Conservation (phyloP, 331 rosid genomes). For the Erythrophleum ivorense region DNA sequence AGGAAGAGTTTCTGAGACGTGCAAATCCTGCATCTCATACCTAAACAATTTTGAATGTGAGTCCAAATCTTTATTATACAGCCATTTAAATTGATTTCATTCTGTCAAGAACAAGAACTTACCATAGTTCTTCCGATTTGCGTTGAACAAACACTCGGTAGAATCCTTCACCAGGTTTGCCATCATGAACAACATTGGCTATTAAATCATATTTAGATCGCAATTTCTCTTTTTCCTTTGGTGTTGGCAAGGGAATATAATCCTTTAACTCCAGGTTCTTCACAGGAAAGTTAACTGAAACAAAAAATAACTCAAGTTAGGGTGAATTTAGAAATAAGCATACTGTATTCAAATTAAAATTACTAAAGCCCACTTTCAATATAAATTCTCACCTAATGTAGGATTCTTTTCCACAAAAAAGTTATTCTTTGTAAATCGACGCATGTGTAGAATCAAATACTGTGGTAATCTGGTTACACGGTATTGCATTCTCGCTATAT, state of each 20-base stretch:
- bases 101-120: conserved; percentile 34
- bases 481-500: conserved; percentile 86
- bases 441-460: conserved; percentile 91
- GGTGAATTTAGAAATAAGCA: conserved; percentile 33
- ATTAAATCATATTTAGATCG: conserved; percentile 91
- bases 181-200: conserved; percentile 92
- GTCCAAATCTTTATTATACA: conserved; percentile 28
- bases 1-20: conserved; percentile 93
- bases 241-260: conserved; percentile 88
- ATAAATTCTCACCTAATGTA: conserved; percentile 71
- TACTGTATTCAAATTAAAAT: conserved; percentile 18
- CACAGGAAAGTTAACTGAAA: conserved; percentile 92
- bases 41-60: conserved; percentile 47
- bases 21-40: conserved; percentile 99
- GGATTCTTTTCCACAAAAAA: conserved; percentile 99
- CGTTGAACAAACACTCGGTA: conserved; percentile 93
- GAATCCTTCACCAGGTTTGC: conserved; percentile 92
- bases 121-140: conserved; percentile 93
- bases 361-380: conserved; percentile 16
- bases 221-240: conserved; percentile 72
- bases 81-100: not conserved
- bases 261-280: conserved; percentile 96
- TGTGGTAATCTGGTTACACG: conserved; percentile 85
- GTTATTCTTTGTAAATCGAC: conserved; percentile 92
- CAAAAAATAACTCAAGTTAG: conserved; percentile 23